phyloP scores from a whole-genome alignment of 2,329 filamentous ascomycete genomes.

The Colletotrichum orchidophilum region DNA sequence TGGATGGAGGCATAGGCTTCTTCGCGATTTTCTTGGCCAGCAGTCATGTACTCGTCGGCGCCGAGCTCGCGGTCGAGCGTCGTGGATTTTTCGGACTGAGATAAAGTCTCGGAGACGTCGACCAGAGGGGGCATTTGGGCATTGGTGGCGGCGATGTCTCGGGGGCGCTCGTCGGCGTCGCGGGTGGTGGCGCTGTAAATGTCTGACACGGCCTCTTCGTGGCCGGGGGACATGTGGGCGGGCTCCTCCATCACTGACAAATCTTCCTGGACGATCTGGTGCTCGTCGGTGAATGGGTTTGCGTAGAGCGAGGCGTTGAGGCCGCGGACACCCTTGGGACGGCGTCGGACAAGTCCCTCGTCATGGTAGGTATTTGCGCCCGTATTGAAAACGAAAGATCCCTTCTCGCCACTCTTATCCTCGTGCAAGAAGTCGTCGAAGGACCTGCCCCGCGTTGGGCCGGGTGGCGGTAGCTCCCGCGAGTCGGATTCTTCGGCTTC shows the following conservation, averaged over 20 bases:
- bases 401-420: conserved; percentile 61
- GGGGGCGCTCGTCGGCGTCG: conserved; percentile 40
- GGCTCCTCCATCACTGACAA: conserved; percentile 40
- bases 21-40: conserved; percentile 55
- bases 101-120: conserved; percentile 39
- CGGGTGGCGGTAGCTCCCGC: conserved; percentile 21
- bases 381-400: conserved; percentile 67
- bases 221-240: conserved; percentile 54
- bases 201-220: conserved; percentile 60
- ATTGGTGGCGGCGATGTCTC: conserved; percentile 36
- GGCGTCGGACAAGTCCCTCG: conserved; percentile 59
- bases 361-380: conserved; percentile 56
- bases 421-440: conserved; percentile 69
- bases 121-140: conserved; percentile 43
- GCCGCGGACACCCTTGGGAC: conserved; percentile 55
- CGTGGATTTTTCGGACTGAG: conserved; percentile 25
- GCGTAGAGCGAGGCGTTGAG: conserved; percentile 58
- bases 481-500: conserved; percentile 33
- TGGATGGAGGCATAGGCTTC: conserved; percentile 70
- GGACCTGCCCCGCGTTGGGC: conserved; percentile 47
- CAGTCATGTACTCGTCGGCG: conserved; percentile 62
- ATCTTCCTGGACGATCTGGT: conserved; percentile 62
- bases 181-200: conserved; percentile 67
- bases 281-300: conserved; percentile 69
- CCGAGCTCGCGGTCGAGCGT: conserved; percentile 44